Percentiles rank a stretch among this genome's conserved stretches.
phyloP scores from a whole-genome alignment of 352 stramenopile genomes.

The Halophytophthora polymorphica region DNA sequence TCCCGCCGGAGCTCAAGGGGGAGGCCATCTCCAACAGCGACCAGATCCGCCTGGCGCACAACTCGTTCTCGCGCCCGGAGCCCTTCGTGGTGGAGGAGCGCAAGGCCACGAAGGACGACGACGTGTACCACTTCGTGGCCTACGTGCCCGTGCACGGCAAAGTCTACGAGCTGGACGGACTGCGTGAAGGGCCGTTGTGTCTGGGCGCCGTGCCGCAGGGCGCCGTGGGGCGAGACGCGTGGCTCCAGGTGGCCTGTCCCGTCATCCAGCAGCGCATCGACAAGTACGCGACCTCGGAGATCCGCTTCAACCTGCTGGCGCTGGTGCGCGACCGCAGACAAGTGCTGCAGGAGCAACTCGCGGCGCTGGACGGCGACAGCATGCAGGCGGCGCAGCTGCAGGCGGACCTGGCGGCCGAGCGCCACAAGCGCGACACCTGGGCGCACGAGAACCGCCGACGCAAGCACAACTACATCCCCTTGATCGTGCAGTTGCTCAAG shows the following conservation, averaged over 20 bases:
- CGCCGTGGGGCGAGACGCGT: constrained; percentile 42
- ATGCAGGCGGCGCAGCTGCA: constrained; percentile 45
- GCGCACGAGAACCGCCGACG: constrained; percentile 90
- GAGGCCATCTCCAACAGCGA: constrained; percentile 87
- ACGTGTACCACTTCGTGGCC: constrained; percentile 98
- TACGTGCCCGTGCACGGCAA: constrained; percentile 89
- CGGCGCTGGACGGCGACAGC: constrained; percentile 35
- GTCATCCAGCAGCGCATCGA: constrained; percentile 94
- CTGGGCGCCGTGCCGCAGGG: constrained; percentile 59
- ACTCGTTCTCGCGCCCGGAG: constrained; percentile 77
- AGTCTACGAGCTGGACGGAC: constrained; percentile 96
- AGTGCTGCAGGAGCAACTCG: constrained; percentile 43
- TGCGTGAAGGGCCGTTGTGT: constrained; percentile 87
- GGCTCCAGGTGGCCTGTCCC: constrained; percentile 86
- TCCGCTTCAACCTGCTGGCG: constrained; percentile 97
- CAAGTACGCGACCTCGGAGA: constrained; percentile 87
- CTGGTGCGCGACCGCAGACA: constrained; percentile 85
- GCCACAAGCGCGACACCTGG: constrained; percentile 80
- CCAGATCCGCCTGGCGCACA: constrained; percentile 80
- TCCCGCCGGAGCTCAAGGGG: constrained; percentile 78
- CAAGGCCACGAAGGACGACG: constrained; percentile 81
- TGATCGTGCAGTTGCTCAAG: constrained; percentile 93
- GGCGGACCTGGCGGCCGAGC: constrained; percentile 43
- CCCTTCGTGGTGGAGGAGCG: constrained; percentile 78
- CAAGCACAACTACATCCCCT: constrained; percentile 97